Evolutionary conservation across 495 filamentous ascomycete genomes (phyloP), one percentile per base, ranked within the genome.

Genomic region (Podospora pseudocomata): DNA sequence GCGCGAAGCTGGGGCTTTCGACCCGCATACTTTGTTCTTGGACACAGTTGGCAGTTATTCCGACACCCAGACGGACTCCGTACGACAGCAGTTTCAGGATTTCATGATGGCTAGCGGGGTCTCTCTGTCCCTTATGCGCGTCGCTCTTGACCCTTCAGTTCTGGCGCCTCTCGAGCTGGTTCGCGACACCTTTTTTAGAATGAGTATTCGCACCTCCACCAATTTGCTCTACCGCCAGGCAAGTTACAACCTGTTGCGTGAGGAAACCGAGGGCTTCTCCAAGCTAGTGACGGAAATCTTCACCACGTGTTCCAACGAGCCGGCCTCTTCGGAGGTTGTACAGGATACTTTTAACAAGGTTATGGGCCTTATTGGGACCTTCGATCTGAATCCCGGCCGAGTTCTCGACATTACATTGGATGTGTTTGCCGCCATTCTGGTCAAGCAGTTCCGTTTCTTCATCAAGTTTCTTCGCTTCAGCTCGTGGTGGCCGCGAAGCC

Each of bases 221-320:
- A 93, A 95, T 72, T 79, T 94, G 19, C 86, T 98, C 2, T 99
- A 99, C 73, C 90, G 93, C 59, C 96, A 98, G 75, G 91, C 93
- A 1, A 97, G 96, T 75, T 97, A 97, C 81, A 99, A 99, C 73
- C 82, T 99, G 2, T 82, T 99, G 19, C 87, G 96, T 34, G 96
- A 99, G 82, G 96, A 99, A 78, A 91, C 92, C 0, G 96, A 99
- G 78, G 96, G 96, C 34, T 99, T 94, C 73, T 85, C 87, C 11
- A 89, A 90, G 67, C 69, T 88, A 3, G 84, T 88, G 23, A 84
- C 88, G 18, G 88, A 89, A 71, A 69, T 90, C 2, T 88, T 89
- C 75, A 83, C 85, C 5, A 89, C 88, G 65, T 84, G 86, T 65
- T 83, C 80, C 61, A 78, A 78, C 5, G 80, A 81, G 60, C 85